These are phyloP conservation scores for Neurospora sp. DNA, from an alignment of 495 filamentous ascomycete species.

Conservation along the genomic window DNA sequence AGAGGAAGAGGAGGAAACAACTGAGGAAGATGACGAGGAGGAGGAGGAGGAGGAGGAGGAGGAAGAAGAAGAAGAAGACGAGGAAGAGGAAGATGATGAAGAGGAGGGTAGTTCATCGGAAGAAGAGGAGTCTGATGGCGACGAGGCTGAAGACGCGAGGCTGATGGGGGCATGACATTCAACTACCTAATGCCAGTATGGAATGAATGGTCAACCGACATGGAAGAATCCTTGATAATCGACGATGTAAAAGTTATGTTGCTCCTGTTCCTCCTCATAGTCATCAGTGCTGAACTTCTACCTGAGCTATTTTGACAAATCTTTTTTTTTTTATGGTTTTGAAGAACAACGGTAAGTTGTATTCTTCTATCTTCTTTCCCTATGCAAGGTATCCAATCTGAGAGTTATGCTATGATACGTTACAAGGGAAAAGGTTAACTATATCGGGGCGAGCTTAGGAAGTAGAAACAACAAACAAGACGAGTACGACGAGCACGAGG, in stretches of 20 bases:
- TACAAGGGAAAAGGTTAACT: background rate
- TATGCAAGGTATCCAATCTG: background rate
- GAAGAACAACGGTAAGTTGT: background rate
- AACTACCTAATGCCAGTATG: background rate
- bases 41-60: conserved; percentile 16
- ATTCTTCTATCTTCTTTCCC: background rate
- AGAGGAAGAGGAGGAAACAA: conserved; percentile 42
- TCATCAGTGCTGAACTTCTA: background rate
- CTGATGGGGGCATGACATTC: conserved; percentile 7
- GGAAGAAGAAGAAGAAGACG: conserved; percentile 23
- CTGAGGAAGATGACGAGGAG: conserved; percentile 40
- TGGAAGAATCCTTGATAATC: background rate
- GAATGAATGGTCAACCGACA: background rate
- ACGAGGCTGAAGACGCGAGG: conserved; percentile 31
- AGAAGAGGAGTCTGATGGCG: conserved; percentile 40
- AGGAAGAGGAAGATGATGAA: conserved; percentile 27
- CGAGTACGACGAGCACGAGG: background rate
- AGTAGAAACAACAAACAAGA: background rate
- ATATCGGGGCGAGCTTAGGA: background rate
- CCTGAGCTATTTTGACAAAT: background rate
- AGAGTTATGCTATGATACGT: background rate
- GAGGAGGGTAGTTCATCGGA: conserved; percentile 7
- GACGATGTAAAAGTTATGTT: background rate
- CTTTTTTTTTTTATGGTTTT: background rate
- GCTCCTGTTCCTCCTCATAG: background rate